phyloP scores from a whole-genome alignment of 805 yeast species.

The Hanseniaspora singularis region DNA sequence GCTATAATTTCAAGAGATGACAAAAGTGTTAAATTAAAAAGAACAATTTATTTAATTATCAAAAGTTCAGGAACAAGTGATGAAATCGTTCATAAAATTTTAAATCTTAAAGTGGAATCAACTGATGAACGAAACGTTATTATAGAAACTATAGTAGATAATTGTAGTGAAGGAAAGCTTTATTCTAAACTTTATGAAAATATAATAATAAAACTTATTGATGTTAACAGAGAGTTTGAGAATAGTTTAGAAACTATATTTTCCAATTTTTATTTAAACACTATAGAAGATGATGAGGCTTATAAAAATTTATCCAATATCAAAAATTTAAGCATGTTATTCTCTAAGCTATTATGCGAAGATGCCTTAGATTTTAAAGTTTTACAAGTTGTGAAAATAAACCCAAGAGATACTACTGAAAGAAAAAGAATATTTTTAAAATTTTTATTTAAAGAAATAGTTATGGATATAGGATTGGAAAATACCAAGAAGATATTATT shows the following conservation, averaged over 20 bases:
- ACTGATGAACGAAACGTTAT: slow-evolving; percentile 38
- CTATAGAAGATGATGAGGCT: slow-evolving; percentile 54
- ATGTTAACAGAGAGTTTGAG: slow-evolving; percentile 45
- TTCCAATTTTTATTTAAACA: slow-evolving; percentile 39
- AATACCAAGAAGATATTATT: slow-evolving; percentile 37
- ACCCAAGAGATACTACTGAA: slow-evolving; percentile 64
- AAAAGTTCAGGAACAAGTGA: slow-evolving; percentile 86
- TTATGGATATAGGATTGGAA: slow-evolving; percentile 54
- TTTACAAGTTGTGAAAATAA: slow-evolving; percentile 44
- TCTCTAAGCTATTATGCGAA: slow-evolving; percentile 71
- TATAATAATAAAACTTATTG: slow-evolving; percentile 54
- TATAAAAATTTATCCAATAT: slow-evolving; percentile 36
- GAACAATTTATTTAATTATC: slow-evolving; percentile 64
- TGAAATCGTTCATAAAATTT: slow-evolving; percentile 81
- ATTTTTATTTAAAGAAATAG: slow-evolving; percentile 66
- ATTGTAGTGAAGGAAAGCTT: slow-evolving; percentile 75
- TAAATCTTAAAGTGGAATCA: slow-evolving; percentile 37
- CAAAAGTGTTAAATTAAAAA: no score
- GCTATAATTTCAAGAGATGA: no score
- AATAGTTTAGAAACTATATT: slow-evolving; percentile 43
- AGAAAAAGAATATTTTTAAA: slow-evolving; percentile 71
- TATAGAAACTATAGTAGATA: slow-evolving; percentile 61
- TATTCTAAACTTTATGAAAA: slow-evolving; percentile 78
- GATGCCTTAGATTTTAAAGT: slow-evolving; percentile 57
- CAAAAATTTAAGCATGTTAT: slow-evolving; percentile 68